Evolutionary conservation across 192 early-diverging fungal genomes (phyloP), one percentile per base, ranked within the genome.

Genomic region (Pilaira anomala): DNA sequence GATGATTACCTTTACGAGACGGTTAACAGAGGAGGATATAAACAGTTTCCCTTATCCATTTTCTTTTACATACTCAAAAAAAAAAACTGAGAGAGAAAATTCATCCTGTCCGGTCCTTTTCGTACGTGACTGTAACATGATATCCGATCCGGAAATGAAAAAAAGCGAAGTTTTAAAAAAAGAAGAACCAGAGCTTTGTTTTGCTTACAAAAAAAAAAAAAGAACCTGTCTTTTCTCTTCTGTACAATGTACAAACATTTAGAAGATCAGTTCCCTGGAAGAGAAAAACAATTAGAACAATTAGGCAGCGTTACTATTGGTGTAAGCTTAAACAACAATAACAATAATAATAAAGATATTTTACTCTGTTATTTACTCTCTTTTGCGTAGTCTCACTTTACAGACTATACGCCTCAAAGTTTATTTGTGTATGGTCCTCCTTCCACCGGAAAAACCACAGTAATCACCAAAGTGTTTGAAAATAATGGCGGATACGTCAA

Each of bases 401-500:
- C 33, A 30, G 22, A 42, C 41, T 22, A 21, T 11, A 25, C 21
- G 4, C 56, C 56, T 6, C 56, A 58, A 58, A 71, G 69, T 14
- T 41, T 83, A 33, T 64, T 80, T 33, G 64, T 80, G 18, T 81
- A 80, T 30, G 82, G 82, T 1, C 76, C 77, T 30, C 68, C 77
- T 0, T 79, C 82, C 14, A 63, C 73, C 4, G 82, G 82, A 60
- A 83, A 83, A 48, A 81, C 76, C 1, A 71, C 72, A 1, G 66
- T 83, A 5, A 52, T 81, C 16, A 48, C 67, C 0, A 42, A 61
- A 21, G 19, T 45, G 5, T 42, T 56, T 3, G 61, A 73, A 2
- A 21, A 30, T 7, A 39, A 42, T 6, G 70, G 62, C 53, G 80
- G 83, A 6, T 87, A 80, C 62, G 63, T 93, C 6, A 87, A 89